Base-by-base conservation (phyloP, 768 basidiomycete genomes). In the Mycena leptocephala region DNA sequence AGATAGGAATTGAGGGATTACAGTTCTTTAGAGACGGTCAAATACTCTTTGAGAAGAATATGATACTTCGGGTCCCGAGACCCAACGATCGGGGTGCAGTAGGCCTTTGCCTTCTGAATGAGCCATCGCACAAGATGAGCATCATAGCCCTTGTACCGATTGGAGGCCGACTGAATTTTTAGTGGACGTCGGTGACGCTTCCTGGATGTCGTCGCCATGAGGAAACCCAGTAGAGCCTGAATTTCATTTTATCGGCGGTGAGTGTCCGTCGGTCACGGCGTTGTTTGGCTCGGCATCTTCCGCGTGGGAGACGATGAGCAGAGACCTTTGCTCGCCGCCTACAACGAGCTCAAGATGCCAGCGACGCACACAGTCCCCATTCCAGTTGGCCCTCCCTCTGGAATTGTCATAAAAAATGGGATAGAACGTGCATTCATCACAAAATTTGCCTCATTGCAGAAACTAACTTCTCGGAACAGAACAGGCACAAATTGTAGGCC, bases 401-500 rank as follows among this genome's bases (percentile, higher is more conserved):
- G 85, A 75, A 79, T 79, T 13, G 86, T 87, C 63, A 46, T 78
- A n/a, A 84, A 84, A 74, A 84, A 86, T 78, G 85, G 84, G 10
- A 72, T 72, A 30, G 80, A 85, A 64, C 81, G 87, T 85, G 76
- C 77, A 83, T 66, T 41, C 26, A 70, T 66, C 41, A 75, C 68
- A 14, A 32, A n/a, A 41, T 53, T 64, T 58, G 73, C 55, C 76
- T 66, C 72, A 74, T 72, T 62, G 41, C 72, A 61, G 64, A 66
- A n/a, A 78, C 68, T 66, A 69, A 71, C 75, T 68, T 79, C 41
- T 69, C 65, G 64, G 72, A 63, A 71, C 80, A 90, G 90, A 85
- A 80, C 84, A 80, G 64, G 94, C 89, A 16, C 86, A 90, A 26
- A 85, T 95, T 70, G 84, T 94, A 32, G 88, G 91, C 46, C 87